phyloP scores from a whole-genome alignment of 495 filamentous ascomycete species.

The Chlorociboria aeruginascens region DNA sequence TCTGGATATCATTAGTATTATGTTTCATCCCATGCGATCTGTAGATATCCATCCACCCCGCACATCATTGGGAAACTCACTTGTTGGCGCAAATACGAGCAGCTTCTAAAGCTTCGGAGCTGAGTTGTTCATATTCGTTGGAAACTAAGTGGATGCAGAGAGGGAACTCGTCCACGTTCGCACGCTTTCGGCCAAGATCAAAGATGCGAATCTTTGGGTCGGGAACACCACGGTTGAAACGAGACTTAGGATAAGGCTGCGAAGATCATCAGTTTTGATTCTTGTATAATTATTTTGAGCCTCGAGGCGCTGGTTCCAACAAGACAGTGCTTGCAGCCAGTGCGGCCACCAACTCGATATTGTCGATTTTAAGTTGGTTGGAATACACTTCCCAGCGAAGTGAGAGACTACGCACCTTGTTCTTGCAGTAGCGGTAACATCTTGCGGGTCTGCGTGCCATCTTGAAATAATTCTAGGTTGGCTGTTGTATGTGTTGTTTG shows the following conservation, averaged over 20 bases:
- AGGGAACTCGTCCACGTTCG: slow-evolving; percentile 96
- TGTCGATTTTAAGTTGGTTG: too few relatives aligned
- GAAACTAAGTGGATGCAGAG: slow-evolving; percentile 96
- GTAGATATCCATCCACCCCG: not conserved
- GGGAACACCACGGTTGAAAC: slow-evolving; percentile 99
- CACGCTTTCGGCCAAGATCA: slow-evolving; percentile 98
- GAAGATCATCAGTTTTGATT: slow-evolving; percentile 3
- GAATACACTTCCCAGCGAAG: too few relatives aligned
- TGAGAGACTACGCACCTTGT: slow-evolving; percentile 66
- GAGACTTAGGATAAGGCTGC: slow-evolving; percentile 96
- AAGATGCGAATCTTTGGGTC: slow-evolving; percentile 99
- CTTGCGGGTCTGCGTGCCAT: slow-evolving; percentile 98
- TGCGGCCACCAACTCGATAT: too few relatives aligned
- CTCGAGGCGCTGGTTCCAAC: not conserved
- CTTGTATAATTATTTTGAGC: not conserved
- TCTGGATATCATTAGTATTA: slow-evolving; percentile 25
- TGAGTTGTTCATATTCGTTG: slow-evolving; percentile 99
- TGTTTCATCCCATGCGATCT: not conserved
- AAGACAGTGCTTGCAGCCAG: not conserved
- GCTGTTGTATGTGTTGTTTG: slow-evolving; percentile 29
- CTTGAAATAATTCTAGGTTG: slow-evolving; percentile 54
- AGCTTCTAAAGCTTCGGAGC: slow-evolving; percentile 96
- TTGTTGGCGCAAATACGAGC: slow-evolving; percentile 99
- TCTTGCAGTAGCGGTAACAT: slow-evolving; percentile 99
- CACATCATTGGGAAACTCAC: slow-evolving; percentile 31